Evolutionary conservation across 2,329 filamentous ascomycete species (phyloP).

Genomic region (Emmonsiellopsis sp.): DNA sequence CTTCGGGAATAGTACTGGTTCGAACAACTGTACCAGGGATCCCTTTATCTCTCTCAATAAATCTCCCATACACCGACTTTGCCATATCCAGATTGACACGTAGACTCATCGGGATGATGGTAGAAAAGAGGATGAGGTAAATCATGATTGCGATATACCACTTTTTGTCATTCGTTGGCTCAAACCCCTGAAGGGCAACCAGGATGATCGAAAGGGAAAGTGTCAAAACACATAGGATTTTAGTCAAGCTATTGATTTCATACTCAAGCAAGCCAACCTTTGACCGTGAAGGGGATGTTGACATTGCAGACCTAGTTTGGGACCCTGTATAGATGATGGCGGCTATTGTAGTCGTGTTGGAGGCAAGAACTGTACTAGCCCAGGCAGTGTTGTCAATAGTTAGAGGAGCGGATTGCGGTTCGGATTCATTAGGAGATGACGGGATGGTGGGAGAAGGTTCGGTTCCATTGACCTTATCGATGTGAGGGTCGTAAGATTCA

Average conservation of each 20-base stretch:
- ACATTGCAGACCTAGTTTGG: slow-evolving; percentile 86
- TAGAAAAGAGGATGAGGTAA: slow-evolving; percentile 98
- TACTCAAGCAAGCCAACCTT: slow-evolving; percentile 90
- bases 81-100: slow-evolving; percentile 96
- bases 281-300: slow-evolving; percentile 81
- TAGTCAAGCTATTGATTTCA: slow-evolving; percentile 94
- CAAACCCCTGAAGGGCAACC: slow-evolving; percentile 77
- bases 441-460: slow-evolving; percentile 6
- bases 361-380: slow-evolving; percentile 96
- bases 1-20: slow-evolving; percentile 95
- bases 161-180: slow-evolving; percentile 39
- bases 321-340: slow-evolving; percentile 91
- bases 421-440: slow-evolving; percentile 10
- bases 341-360: slow-evolving; percentile 77
- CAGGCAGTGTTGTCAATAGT: slow-evolving; percentile 97
- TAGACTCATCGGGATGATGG: slow-evolving; percentile 93
- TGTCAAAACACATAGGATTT: slow-evolving; percentile 86
- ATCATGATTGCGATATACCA: slow-evolving; percentile 98
- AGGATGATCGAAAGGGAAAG: slow-evolving; percentile 76
- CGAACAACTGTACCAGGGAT: slow-evolving; percentile 89
- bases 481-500: slow-evolving; percentile 36
- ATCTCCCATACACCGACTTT: slow-evolving; percentile 90
- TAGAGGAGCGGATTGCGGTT: slow-evolving; percentile 57
- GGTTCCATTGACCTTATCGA: slow-evolving; percentile 18
- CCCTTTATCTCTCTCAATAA: slow-evolving; percentile 83